Percentiles rank a stretch among this genome's conserved stretches.
phyloP scores from a whole-genome alignment of 768 basidiomycete genomes.

The Hygrophorus pudorinus region DNA sequence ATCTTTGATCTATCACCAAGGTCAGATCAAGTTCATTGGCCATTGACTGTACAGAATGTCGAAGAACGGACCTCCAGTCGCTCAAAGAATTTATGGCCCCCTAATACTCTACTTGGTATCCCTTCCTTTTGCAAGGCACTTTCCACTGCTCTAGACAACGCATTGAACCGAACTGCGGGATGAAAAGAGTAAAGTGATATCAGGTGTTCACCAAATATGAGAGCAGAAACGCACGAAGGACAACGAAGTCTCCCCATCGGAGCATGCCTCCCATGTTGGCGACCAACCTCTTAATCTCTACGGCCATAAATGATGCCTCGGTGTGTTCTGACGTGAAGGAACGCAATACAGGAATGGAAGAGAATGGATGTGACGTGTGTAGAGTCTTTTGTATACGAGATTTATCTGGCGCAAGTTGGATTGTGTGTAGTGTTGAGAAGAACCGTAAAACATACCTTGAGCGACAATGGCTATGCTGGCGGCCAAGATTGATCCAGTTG shows the following conservation, averaged over 20 bases:
- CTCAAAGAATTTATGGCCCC: conserved; percentile 83
- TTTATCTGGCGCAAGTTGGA: conserved; percentile 39
- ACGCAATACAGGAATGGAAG: conserved; percentile 49
- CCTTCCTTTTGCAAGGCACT: conserved; percentile 63
- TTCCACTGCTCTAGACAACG: conserved; percentile 69
- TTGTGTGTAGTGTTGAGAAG: neutral
- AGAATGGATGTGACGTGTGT: conserved; percentile 54
- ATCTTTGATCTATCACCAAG: conserved; percentile 55
- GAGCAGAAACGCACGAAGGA: conserved; percentile 50
- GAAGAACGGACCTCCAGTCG: conserved; percentile 49
- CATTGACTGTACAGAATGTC: neutral
- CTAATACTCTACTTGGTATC: conserved; percentile 70
- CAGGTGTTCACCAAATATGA: no score
- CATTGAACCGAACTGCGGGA: conserved; percentile 67
- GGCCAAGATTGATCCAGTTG: conserved; percentile 64
- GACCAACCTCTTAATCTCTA: conserved; percentile 69
- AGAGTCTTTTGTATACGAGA: conserved; percentile 67
- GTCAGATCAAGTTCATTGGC: neutral
- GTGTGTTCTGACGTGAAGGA: conserved; percentile 42
- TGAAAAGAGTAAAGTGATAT: neutral
- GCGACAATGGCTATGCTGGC: conserved; percentile 71
- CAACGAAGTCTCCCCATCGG: conserved; percentile 66
- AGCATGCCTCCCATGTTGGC: conserved; percentile 66
- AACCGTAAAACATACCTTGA: conserved; percentile 44
- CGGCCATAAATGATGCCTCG: conserved; percentile 65